These are phyloP conservation scores for Chloranthus sessilifolius DNA, from an alignment of 164 flowering plant species.

Conservation along the genomic window DNA sequence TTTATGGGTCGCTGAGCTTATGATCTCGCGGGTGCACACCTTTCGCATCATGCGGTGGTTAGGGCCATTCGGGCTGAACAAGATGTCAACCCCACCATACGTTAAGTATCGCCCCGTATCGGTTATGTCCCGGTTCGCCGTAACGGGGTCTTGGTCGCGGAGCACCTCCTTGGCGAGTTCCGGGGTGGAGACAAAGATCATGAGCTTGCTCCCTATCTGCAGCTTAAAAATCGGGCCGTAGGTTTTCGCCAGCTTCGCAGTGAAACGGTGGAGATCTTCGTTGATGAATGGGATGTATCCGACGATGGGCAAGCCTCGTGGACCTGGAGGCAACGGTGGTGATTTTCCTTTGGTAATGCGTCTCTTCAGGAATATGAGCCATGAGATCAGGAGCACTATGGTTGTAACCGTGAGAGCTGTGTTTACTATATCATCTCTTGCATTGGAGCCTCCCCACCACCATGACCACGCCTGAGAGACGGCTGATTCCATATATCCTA, in stretches of 20 bases:
- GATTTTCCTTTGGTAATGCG: slow-evolving; percentile 4
- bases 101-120: slow-evolving; percentile 16
- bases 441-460: slow-evolving; percentile 7
- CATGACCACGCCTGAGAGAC: slow-evolving; percentile 8
- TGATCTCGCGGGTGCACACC: slow-evolving; percentile 37
- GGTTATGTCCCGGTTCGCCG: slow-evolving; percentile 44
- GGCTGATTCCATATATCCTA: too few species aligned
- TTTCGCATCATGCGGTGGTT: slow-evolving; percentile 43
- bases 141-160: slow-evolving; percentile 35
- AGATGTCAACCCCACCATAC: slow-evolving; percentile 40
- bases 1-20: slow-evolving; percentile 28
- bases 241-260: background rate
- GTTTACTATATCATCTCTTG: background rate
- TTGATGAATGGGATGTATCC: slow-evolving; percentile 44
- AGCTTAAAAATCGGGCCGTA: slow-evolving; percentile 43
- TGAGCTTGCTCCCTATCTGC: slow-evolving; percentile 22
- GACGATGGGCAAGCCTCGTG: slow-evolving; percentile 39
- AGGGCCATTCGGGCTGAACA: slow-evolving; percentile 32
- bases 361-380: slow-evolving; percentile 7
- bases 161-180: slow-evolving; percentile 33
- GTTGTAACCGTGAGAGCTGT: slow-evolving; percentile 1
- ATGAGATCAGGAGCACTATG: background rate
- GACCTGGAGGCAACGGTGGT: slow-evolving; percentile 49
- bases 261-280: slow-evolving; percentile 21
- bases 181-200: slow-evolving; percentile 19